These are phyloP conservation scores for Isoetes taiwanensis DNA, from an alignment of 75 land plant genomes.

Conservation along the genomic window DNA sequence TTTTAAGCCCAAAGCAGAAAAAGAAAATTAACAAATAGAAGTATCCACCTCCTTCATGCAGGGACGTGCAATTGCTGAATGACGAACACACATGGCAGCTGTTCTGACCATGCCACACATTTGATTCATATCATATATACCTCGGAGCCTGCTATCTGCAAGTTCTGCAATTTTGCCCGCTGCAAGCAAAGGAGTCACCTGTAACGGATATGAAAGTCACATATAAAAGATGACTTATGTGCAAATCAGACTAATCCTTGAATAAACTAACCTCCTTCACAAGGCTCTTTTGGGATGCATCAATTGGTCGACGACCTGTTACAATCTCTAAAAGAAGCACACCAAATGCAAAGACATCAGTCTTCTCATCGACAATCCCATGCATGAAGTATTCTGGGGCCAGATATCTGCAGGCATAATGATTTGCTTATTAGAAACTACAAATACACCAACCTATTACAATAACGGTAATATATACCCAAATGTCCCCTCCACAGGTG, in stretches of 20 bases:
- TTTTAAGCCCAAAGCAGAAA: no score
- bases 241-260: neutral
- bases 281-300: conserved; percentile 60
- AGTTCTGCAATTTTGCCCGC: conserved; percentile 40
- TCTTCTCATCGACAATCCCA: conserved; percentile 93
- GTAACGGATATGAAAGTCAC: conserved; percentile 2
- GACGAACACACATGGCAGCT: conserved; percentile 50
- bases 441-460: neutral
- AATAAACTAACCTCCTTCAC: conserved; percentile 52
- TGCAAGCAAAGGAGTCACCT: conserved; percentile 74
- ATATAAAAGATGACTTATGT: neutral
- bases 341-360: conserved; percentile 84
- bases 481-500: conserved; percentile 71
- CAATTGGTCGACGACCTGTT: conserved; percentile 63
- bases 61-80: conserved; percentile 55
- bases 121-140: conserved; percentile 33
- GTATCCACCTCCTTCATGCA: conserved; percentile 73
- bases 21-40: no score
- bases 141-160: conserved; percentile 44
- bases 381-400: conserved; percentile 92
- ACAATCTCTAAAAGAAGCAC: conserved; percentile 79
- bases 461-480: conserved; percentile 71
- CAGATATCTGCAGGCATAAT: conserved; percentile 44
- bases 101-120: conserved; percentile 38
- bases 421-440: neutral